phyloP scores from a whole-genome alignment of 2,329 filamentous ascomycete species.

The Neoascochyta sp. region DNA sequence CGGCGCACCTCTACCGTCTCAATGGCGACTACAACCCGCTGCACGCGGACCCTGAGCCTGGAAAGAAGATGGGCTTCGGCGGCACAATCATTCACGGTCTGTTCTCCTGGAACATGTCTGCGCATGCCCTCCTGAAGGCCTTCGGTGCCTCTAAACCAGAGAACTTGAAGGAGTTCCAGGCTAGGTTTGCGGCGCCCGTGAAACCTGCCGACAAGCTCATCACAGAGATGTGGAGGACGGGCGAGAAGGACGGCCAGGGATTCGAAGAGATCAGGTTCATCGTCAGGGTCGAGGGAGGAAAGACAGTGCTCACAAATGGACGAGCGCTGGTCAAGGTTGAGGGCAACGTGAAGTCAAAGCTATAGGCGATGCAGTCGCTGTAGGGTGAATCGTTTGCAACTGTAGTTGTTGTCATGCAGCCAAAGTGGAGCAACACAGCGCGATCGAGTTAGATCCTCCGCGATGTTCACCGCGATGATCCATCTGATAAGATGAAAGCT shows the following conservation, averaged over 20 bases:
- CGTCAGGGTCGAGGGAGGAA: constrained; percentile 72
- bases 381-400: too few relatives aligned
- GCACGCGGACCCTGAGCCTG: constrained; percentile 81
- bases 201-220: constrained; percentile 78
- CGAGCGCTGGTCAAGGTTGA: constrained; percentile 70
- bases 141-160: constrained; percentile 73
- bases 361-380: constrained; percentile 23
- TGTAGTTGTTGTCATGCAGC: not conserved
- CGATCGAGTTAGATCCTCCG: constrained; percentile 19
- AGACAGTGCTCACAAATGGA: constrained; percentile 84
- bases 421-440: too few relatives aligned
- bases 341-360: constrained; percentile 41
- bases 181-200: constrained; percentile 80
- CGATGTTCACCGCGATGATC: constrained; percentile 6
- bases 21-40: constrained; percentile 96
- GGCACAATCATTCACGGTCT: constrained; percentile 86
- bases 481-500: constrained; percentile 29
- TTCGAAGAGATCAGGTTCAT: constrained; percentile 83
- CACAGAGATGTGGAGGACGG: constrained; percentile 76
- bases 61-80: constrained; percentile 85
- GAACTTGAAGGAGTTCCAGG: constrained; percentile 85
- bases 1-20: constrained; percentile 60
- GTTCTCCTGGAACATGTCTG: constrained; percentile 79
- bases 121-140: constrained; percentile 67
- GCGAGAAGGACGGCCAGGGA: constrained; percentile 56